Evolutionary conservation across 2,329 filamentous ascomycete genomes (phyloP), one percentile per base, ranked within the genome.

Genomic region (Venturia asperata): DNA sequence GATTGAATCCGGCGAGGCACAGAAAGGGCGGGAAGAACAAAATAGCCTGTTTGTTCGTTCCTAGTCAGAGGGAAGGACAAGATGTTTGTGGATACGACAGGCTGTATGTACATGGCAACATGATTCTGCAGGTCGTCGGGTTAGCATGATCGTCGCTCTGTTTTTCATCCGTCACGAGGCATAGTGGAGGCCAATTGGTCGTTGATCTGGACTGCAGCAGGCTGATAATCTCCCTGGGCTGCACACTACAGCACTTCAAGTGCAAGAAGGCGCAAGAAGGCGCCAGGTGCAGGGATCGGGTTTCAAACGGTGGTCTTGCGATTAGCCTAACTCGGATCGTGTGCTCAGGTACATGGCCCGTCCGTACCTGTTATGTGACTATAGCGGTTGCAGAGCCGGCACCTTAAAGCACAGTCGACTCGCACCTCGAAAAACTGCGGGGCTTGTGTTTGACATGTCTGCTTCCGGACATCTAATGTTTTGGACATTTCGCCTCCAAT

Each of bases 381-480:
- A 39, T 64, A 64, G 47, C 63, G 19, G 63, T 64, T 49, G 41
- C 63, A 64, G 63, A 55, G 37, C 63, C 41, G 37, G 24, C 52
- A 56, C 19, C 37, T 64, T 64, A 56, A 64, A 64, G 63, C 63
- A 60, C 6, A 27, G 24, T 30, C 49, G 52, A 58, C 63, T 64
- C 62, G 41, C 62, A 42, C 43, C 27, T 30, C 19, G 10, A 41
- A 49, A 3, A 41, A 21, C 52, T 47, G 63, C 37, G 34, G 47
- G 21, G 63, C 63, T 42, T 39, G 34, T 58, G 63, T 64, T 64
- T 64, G 63, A 64, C 34, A 64, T 64, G 63, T 43, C 43, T 58
- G 7, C 37, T 52, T 64, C 63, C 63, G 49, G 63, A 39, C 5
- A 30, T 49, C 39, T 30, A 6, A 15, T 49, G 63, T 58, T 58